phyloP scores from a whole-genome alignment of 352 stramenopile genomes.

The Pythium aristosporum region DNA sequence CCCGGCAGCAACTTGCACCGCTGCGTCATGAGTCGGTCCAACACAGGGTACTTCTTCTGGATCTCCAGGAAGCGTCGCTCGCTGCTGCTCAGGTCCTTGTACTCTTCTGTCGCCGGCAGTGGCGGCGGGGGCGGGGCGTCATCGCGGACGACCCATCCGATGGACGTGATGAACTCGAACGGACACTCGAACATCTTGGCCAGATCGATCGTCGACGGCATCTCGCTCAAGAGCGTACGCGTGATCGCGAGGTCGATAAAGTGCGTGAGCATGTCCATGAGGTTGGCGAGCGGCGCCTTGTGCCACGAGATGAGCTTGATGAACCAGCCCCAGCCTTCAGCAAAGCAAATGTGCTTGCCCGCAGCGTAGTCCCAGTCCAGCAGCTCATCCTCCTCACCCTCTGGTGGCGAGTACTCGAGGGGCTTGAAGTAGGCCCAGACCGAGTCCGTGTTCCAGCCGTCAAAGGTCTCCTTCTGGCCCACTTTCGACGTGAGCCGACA shows the following conservation, averaged over 20 bases:
- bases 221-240: background rate
- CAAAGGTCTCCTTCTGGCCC: constrained; percentile 4
- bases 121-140: constrained; percentile 1
- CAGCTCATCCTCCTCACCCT: background rate
- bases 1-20: constrained; percentile 8
- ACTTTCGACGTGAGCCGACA: constrained; percentile 11
- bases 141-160: constrained; percentile 9
- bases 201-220: constrained; percentile 4
- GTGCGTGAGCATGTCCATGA: constrained; percentile 13
- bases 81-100: background rate
- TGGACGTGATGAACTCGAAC: constrained; percentile 15
- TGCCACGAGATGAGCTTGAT: constrained; percentile 17
- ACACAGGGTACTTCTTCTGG: constrained; percentile 12
- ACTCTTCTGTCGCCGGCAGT: no score
- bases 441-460: constrained; percentile 13
- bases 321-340: constrained; percentile 18
- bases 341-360: constrained; percentile 13
- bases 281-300: constrained; percentile 14
- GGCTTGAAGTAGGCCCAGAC: constrained; percentile 17
- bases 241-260: constrained; percentile 4
- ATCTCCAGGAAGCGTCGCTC: background rate
- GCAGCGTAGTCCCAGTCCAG: constrained; percentile 6
- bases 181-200: constrained; percentile 5
- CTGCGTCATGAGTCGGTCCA: constrained; percentile 5
- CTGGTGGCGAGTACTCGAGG: constrained; percentile 1